Base-by-base conservation (phyloP, 768 basidiomycete genomes). In the Naematelia aurantialba region DNA sequence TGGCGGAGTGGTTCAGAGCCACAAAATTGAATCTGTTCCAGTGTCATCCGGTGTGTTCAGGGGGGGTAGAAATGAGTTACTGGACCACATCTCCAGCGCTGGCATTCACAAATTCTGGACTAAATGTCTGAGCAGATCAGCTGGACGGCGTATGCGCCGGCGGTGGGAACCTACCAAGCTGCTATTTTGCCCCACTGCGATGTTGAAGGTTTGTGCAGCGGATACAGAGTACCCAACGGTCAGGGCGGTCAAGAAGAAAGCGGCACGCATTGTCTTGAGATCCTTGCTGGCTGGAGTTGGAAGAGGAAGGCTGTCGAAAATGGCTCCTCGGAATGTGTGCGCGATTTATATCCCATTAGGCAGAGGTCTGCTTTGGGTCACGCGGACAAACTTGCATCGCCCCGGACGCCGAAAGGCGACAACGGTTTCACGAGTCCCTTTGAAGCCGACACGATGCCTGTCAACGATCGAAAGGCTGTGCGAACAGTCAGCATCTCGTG, bases 1-100 rank as follows among this genome's bases (percentile, higher is more conserved):
- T 61, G 3, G 47, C 59, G 22, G 63, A 61, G 30, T 65, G 63
- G 52, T 61, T 59, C 2, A 59, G 59, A 39, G 50, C 55, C 25
- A 58, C 25, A 34, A 65, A 65, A 26, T 49, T 46, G 58, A 65
- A 65, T 17, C 59, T 65, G 31, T 22, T 12, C 5, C 14, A 4
- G 4, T 31, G 13, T n/a, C 21, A 17, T 61, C 5, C 21, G 17
- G 4, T 19, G 10, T 14, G 14, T 24, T 22, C 19, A 31, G 17
- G 12, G 25, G 21, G 27, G 8, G 19, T 19, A 25, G 39, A 21
- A 52, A 48, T 11, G 30, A 58, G 56, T 57, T 52, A 52, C 52
- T 34, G 19, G 29, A 52, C 52, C 4, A 24, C 34, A 34, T 52
- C 52, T 4, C 52, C 44, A 12, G 42, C n/a, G 44, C 14, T 17